Evolutionary conservation across 2,329 filamentous ascomycete genomes (phyloP).

Genomic region (Cercospora canescens): DNA sequence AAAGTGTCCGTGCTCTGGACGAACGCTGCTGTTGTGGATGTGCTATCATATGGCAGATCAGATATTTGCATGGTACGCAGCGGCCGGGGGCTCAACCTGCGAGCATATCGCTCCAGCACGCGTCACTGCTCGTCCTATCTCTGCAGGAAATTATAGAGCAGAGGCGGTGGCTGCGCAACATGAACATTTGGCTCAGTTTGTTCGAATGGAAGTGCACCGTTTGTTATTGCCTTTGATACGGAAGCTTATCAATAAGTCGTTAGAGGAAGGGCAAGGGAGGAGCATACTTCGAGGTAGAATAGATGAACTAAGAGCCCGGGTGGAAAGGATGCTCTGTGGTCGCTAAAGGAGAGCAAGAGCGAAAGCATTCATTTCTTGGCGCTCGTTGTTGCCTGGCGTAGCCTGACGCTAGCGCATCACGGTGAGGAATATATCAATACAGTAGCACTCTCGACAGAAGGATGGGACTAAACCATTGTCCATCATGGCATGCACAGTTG

Average conservation of each 20-base stretch:
- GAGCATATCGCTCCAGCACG: not conserved
- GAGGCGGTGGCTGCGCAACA: not conserved
- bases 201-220: not conserved
- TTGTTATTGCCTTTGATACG: not conserved
- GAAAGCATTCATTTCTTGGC: not conserved
- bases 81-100: not conserved
- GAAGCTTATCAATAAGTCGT: not conserved
- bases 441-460: not conserved
- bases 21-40: not conserved
- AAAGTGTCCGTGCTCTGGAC: not conserved
- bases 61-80: not conserved
- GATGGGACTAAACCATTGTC: not conserved
- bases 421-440: not conserved
- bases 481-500: not conserved
- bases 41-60: not conserved
- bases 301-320: not conserved
- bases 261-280: not conserved
- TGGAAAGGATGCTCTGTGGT: not conserved
- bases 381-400: not conserved
- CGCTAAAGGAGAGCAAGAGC: not conserved
- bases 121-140: not conserved
- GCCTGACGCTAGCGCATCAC: not conserved
- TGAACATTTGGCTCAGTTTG: not conserved
- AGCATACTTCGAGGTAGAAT: not conserved
- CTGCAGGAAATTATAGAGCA: not conserved